A percentile compares a stretch with the other conserved stretches of the same genome.
Conservation (phyloP, 2,329 filamentous ascomycete genomes). For the Alternaria panax region DNA sequence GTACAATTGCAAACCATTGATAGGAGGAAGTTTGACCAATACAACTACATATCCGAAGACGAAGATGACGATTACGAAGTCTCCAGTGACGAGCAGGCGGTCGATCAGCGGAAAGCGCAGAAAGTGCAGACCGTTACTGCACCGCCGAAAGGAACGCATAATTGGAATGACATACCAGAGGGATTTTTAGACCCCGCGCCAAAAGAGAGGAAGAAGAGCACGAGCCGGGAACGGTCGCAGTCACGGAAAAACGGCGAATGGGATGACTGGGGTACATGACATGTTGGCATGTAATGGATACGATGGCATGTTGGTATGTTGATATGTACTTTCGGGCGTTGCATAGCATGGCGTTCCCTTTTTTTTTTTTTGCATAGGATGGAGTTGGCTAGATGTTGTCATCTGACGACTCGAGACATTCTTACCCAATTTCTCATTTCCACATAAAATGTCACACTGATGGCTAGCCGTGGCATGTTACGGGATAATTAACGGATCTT, state of each 20-base stretch:
- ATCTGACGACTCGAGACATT: background rate
- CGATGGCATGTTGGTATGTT: slow-evolving; percentile 21
- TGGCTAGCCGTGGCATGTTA: background rate
- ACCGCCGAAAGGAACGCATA: slow-evolving; percentile 37
- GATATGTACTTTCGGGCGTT: slow-evolving; percentile 19
- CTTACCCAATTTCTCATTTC: background rate
- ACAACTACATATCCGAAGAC: slow-evolving; percentile 47
- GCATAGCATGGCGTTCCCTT: slow-evolving; percentile 16
- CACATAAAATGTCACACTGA: background rate
- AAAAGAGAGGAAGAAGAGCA: slow-evolving; percentile 35
- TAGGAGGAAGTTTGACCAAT: slow-evolving; percentile 45
- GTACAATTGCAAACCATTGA: slow-evolving; percentile 54
- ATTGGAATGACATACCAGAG: slow-evolving; percentile 60
- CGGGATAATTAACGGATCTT: slow-evolving; percentile 41
- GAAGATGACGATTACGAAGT: slow-evolving; percentile 50
- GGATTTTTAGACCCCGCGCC: slow-evolving; percentile 48
- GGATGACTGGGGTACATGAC: slow-evolving; percentile 37
- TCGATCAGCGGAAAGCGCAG: slow-evolving; percentile 28
- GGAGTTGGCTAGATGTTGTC: slow-evolving; percentile 5
- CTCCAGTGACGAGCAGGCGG: slow-evolving; percentile 42
- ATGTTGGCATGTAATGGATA: slow-evolving; percentile 4
- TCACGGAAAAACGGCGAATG: slow-evolving; percentile 38
- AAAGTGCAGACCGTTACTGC: slow-evolving; percentile 18
- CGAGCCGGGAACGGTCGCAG: slow-evolving; percentile 37
- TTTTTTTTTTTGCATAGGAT: slow-evolving; percentile 17